Evolutionary conservation across 225 moss, liverwort and hornwort species (phyloP), one percentile per base, ranked within the genome.

Genomic region (Climacium dendroides): DNA sequence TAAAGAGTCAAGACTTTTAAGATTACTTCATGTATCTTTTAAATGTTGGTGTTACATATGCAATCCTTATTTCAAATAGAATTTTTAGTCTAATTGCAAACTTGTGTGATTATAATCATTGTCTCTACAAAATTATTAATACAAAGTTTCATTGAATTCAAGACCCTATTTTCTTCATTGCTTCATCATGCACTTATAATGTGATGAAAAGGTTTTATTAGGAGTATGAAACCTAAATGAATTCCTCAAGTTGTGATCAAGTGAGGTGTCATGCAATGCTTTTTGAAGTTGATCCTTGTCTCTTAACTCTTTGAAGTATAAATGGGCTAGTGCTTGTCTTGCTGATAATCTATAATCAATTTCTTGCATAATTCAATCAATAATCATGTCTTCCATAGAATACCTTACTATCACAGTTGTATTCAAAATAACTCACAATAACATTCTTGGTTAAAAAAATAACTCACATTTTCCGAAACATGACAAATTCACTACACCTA

Each of bases 221-320:
- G 8, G 23, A 50, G 10, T 57, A 16, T 52, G 15, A 87, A 85
- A 90, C 85, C 85, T 90, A 11, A 18, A 65, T 23, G 28, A 89
- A 57, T 83, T 67, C 37, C 13, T 54, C 22, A 88, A 86, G 17
- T 71, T 18, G 65, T 43, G 23, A 67, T 15, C 63, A 29, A 63
- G 43, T 73, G 66, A 82, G 19, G 89, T 90, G 59, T 91, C 86
- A 35, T 91, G 80, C 55, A 92, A 91, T 26, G 90, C 88, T 86
- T 95, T 91, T 79, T 96, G 93, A 81, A 93, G 74, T 74, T 48
- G 91, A 88, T 97, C 97, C 64, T 91, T 95, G 30, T 95, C 97
- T 81, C 89, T 88, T 48, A 96, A 89, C 7, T 96, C 95, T 87
- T 96, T 95, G 86, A 97, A 96, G 91, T 94, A 94, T 41, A 91